A percentile compares a stretch with the other conserved stretches of the same genome.
phyloP scores from a whole-genome alignment of 1,284 basidiomycete species.

The Cutaneotrichosporon dermatis region DNA sequence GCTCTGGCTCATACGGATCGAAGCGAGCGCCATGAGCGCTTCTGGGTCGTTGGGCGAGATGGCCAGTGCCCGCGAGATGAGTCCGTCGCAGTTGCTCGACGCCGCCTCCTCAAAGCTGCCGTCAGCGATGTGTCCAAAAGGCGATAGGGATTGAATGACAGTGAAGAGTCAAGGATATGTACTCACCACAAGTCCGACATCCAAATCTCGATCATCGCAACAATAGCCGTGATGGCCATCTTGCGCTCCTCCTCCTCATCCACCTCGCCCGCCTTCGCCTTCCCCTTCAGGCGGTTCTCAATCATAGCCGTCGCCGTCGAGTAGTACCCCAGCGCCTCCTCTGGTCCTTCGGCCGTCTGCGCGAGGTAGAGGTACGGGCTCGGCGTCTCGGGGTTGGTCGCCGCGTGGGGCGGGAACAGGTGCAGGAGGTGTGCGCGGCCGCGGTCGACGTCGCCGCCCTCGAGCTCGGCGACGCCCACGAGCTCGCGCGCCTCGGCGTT shows the following conservation, averaged over 20 bases:
- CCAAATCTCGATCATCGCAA: slow-evolving; percentile 93
- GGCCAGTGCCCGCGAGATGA: slow-evolving; percentile 66
- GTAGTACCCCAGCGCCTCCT: slow-evolving; percentile 72
- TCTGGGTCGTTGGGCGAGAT: slow-evolving; percentile 73
- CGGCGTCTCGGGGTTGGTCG: slow-evolving; percentile 57
- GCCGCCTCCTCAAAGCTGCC: slow-evolving; percentile 61
- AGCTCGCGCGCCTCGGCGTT: slow-evolving; percentile 74
- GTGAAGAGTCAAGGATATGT: too few species aligned
- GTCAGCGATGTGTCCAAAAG: neutral
- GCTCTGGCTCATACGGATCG: slow-evolving; percentile 83
- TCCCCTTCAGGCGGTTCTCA: slow-evolving; percentile 55
- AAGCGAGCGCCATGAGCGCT: slow-evolving; percentile 74
- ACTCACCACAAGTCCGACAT: slow-evolving; percentile 90
- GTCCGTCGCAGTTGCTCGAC: slow-evolving; percentile 66
- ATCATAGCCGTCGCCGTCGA: slow-evolving; percentile 74
- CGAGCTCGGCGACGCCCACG: slow-evolving; percentile 68
- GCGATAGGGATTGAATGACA: too few species aligned
- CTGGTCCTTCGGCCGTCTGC: slow-evolving; percentile 69
- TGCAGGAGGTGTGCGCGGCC: slow-evolving; percentile 57
- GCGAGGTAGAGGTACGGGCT: slow-evolving; percentile 87
- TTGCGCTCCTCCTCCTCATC: slow-evolving; percentile 62
- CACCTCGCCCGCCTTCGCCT: slow-evolving; percentile 43
- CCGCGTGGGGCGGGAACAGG: slow-evolving; percentile 58
- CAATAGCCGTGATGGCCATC: slow-evolving; percentile 74
- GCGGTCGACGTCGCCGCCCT: slow-evolving; percentile 68